Percentiles rank a stretch among this genome's conserved stretches.
Evolutionary conservation across 2,329 filamentous ascomycete species (phyloP).

Genomic region (Cladosporium sp.): DNA sequence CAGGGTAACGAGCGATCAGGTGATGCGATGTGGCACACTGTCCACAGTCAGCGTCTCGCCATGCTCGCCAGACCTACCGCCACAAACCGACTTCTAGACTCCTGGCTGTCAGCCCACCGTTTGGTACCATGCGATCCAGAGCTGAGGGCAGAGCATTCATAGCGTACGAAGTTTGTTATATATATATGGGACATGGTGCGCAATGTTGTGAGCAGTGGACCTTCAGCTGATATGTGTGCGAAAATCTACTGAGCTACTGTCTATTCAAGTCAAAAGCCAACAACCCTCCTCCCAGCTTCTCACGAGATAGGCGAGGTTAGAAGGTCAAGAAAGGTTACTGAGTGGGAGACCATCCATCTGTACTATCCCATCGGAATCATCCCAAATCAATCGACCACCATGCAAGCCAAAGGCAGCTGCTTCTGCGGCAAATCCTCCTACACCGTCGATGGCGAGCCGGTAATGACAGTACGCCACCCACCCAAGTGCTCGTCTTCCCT

Average conservation of each 20-base stretch:
- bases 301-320: too few relatives aligned
- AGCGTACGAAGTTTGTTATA: too few relatives aligned
- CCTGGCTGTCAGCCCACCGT: not conserved
- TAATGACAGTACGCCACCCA: not conserved
- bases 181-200: too few relatives aligned
- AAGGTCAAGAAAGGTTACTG: too few relatives aligned
- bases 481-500: not conserved
- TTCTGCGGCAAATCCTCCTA: slow-evolving; percentile 14
- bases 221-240: too few relatives aligned
- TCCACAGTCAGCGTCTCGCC: not conserved
- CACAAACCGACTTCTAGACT: not conserved
- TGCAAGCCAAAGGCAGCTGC: slow-evolving; percentile 13
- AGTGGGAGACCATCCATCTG: too few relatives aligned
- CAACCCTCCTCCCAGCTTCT: too few relatives aligned
- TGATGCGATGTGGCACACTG: not conserved
- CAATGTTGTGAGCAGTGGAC: too few relatives aligned
- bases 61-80: not conserved
- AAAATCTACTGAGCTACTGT: too few relatives aligned
- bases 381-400: not conserved
- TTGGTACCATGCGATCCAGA: not conserved
- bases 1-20: not conserved
- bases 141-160: too few relatives aligned
- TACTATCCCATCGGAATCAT: too few relatives aligned
- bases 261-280: too few relatives aligned
- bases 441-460: slow-evolving; percentile 9